Percentiles rank a stretch among this genome's conserved stretches.
Conservation (phyloP, 495 filamentous ascomycete species). For the Hamigera avellanea region DNA sequence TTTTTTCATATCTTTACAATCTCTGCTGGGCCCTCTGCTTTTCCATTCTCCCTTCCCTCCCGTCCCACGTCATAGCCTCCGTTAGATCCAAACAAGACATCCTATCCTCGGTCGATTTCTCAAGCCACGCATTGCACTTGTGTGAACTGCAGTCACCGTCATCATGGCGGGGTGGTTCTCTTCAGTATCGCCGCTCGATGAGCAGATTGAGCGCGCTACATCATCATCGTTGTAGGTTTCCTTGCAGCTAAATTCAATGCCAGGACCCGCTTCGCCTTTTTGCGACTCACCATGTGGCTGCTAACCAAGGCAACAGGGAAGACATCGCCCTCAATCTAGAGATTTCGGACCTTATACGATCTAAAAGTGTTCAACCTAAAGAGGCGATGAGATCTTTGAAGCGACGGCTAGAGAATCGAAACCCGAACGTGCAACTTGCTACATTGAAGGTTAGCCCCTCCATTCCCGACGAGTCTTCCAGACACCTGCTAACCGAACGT, state of each 20-base stretch:
- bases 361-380: conserved; percentile 91
- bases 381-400: conserved; percentile 96
- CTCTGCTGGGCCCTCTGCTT: too few species aligned
- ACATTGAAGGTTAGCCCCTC: conserved; percentile 62
- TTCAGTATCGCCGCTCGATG: conserved; percentile 78
- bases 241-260: not conserved
- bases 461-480: too few species aligned
- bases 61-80: conserved; percentile 16
- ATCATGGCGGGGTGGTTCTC: conserved; percentile 91
- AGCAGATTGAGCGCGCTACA: conserved; percentile 92
- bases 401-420: conserved; percentile 85
- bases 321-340: conserved; percentile 95
- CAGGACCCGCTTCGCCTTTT: conserved; percentile 3
- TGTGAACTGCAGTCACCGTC: conserved; percentile 1
- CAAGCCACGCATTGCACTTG: conserved; percentile 2
- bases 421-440: conserved; percentile 90
- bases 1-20: too few species aligned
- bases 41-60: too few species aligned
- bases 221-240: conserved; percentile 69
- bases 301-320: conserved; percentile 46
- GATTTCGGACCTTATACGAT: conserved; percentile 91
- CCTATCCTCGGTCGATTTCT: not conserved
- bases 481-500: not conserved
- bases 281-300: conserved; percentile 1
- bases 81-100: not conserved